Percentiles rank a stretch among this genome's conserved stretches.
phyloP scores from a whole-genome alignment of 2,329 filamentous ascomycete genomes.

The Exophiala mesophila region DNA sequence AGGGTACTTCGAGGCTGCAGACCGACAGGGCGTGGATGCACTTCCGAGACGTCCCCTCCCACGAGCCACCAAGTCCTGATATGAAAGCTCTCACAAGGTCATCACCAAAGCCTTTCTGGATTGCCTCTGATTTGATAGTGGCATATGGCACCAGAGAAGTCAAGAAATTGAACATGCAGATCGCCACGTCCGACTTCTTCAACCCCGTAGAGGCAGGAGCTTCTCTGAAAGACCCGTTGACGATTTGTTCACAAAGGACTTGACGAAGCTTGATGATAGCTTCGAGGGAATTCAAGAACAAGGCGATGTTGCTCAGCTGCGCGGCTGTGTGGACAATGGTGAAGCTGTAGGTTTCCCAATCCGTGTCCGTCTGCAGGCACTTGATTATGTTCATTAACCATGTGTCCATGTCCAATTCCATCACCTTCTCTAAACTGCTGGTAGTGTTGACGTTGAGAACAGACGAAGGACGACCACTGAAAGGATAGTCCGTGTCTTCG shows the following conservation, averaged over 20 bases:
- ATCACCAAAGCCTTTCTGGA: constrained; percentile 63
- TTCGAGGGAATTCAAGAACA: constrained; percentile 69
- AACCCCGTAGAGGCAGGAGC: constrained; percentile 74
- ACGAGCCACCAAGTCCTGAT: constrained; percentile 65
- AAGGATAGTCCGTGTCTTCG: constrained; percentile 13
- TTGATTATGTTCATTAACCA: constrained; percentile 75
- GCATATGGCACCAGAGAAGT: constrained; percentile 81
- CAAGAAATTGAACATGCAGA: constrained; percentile 80
- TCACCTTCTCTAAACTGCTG: constrained; percentile 13
- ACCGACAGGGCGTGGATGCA: constrained; percentile 94
- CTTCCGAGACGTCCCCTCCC: constrained; percentile 80
- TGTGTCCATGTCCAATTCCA: constrained; percentile 54
- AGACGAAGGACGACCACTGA: constrained; percentile 8
- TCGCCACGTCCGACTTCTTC: constrained; percentile 80
- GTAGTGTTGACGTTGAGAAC: constrained; percentile 16
- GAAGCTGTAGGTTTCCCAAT: constrained; percentile 94
- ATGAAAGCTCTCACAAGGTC: constrained; percentile 84
- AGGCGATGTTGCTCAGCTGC: constrained; percentile 81
- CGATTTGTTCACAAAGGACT: constrained; percentile 76
- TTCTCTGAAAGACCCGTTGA: constrained; percentile 70
- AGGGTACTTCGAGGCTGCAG: constrained; percentile 88
- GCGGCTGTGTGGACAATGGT: constrained; percentile 78
- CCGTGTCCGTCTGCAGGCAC: constrained; percentile 68
- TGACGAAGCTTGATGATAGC: constrained; percentile 72
- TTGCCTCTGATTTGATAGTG: constrained; percentile 64